Conservation (phyloP, 164 flowering plant genomes). For the Tinospora cordifolia region DNA sequence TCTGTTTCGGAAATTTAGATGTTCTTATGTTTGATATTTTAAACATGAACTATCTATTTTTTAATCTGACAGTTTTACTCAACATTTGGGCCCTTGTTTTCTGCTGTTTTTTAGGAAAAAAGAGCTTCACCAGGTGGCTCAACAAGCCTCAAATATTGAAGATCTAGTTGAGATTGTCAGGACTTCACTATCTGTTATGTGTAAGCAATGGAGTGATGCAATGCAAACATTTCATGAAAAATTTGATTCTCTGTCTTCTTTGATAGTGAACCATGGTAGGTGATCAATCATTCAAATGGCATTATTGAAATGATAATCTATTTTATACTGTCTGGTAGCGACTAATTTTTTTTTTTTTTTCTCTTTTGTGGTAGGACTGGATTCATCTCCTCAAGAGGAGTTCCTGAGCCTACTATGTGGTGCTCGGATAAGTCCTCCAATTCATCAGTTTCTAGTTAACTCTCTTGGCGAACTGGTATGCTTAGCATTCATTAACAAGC, state of each 20-base stretch:
- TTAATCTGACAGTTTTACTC: not conserved
- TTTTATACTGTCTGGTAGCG: not conserved
- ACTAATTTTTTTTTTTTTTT: not conserved
- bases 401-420: constrained; percentile 84
- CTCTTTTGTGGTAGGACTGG: constrained; percentile 45
- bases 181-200: constrained; percentile 73
- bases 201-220: constrained; percentile 89
- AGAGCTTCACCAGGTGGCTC: constrained; percentile 95
- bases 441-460: constrained; percentile 89
- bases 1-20: too few species aligned
- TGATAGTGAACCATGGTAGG: constrained; percentile 83
- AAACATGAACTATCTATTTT: not conserved
- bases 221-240: constrained; percentile 78
- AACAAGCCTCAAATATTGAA: constrained; percentile 87
- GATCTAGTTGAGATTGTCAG: constrained; percentile 75
- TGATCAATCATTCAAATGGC: constrained; percentile 1
- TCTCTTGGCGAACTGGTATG: constrained; percentile 90
- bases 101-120: constrained; percentile 49
- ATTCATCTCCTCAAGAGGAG: constrained; percentile 89
- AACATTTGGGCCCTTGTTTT: not conserved
- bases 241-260: constrained; percentile 53
- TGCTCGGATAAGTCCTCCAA: constrained; percentile 82
- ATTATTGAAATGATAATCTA: not conserved
- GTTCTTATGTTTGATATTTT: too few species aligned
- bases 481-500: constrained; percentile 8